Evolutionary conservation across 768 basidiomycete genomes (phyloP).

Genomic region (Calvatia gigantea): DNA sequence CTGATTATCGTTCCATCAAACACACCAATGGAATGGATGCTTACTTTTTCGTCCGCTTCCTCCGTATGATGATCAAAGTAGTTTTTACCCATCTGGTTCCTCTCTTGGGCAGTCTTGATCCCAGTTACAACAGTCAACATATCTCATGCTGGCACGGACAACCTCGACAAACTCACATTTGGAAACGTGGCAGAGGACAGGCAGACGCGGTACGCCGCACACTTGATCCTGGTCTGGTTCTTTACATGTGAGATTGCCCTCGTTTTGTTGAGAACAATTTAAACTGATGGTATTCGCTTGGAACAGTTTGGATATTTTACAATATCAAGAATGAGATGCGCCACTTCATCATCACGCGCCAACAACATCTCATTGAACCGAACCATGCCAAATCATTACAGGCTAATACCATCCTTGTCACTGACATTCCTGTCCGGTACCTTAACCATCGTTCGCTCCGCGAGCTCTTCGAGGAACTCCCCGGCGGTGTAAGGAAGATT

Average conservation of each 20-base stretch:
- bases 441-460: constrained; percentile 66
- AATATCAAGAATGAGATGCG: constrained; percentile 79
- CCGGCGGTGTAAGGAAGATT: constrained; percentile 86
- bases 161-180: constrained; percentile 72
- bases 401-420: constrained; percentile 87
- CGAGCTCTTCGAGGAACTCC: constrained; percentile 74
- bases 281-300: constrained; percentile 1
- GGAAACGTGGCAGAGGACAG: constrained; percentile 64
- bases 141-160: constrained; percentile 36
- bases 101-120: constrained; percentile 84
- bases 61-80: constrained; percentile 78
- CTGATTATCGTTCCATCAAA: constrained; percentile 61
- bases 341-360: constrained; percentile 76
- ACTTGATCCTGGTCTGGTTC: constrained; percentile 70
- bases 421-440: constrained; percentile 79
- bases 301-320: constrained; percentile 78
- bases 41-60: constrained; percentile 90
- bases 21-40: constrained; percentile 82
- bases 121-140: constrained; percentile 67
- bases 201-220: constrained; percentile 68
- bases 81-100: constrained; percentile 88
- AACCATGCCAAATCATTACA: constrained; percentile 75
- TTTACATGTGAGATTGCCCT: constrained; percentile 63
- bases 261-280: not conserved
- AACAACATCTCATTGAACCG: constrained; percentile 74